These are phyloP conservation scores for Cymbopogon flexuosus DNA, from an alignment of 202 grass and related monocot genomes.

Conservation along the genomic window DNA sequence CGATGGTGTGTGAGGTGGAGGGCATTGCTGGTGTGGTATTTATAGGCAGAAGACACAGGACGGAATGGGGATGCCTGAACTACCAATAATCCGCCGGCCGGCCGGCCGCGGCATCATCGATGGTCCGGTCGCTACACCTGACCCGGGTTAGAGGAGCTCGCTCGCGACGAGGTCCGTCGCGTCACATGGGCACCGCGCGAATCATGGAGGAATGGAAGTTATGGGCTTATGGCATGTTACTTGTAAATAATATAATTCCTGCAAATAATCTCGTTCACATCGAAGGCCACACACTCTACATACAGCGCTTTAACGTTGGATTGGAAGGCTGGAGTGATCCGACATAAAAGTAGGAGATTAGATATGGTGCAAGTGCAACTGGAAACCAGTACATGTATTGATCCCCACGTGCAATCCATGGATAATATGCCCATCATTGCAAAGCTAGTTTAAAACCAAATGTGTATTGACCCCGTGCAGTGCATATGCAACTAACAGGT, in stretches of 20 bases:
- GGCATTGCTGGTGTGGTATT: constrained; percentile 16
- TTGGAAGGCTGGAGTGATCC: neutral
- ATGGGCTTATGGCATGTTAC: constrained; percentile 21
- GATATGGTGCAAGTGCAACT: neutral
- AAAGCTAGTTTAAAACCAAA: neutral
- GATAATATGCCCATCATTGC: constrained; percentile 2
- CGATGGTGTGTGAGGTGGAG: constrained; percentile 25
- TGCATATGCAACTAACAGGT: neutral
- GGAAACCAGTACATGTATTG: neutral
- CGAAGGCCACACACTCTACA: neutral
- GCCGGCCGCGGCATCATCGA: neutral
- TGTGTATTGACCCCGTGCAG: neutral
- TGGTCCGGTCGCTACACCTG: constrained; percentile 4
- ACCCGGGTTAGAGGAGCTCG: neutral
- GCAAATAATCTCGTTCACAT: neutral
- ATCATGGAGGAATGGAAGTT: constrained; percentile 30
- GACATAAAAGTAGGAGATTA: neutral
- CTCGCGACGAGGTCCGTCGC: neutral
- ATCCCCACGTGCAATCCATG: neutral
- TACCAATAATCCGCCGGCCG: neutral
- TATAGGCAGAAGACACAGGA: constrained; percentile 21
- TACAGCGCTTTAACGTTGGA: neutral
- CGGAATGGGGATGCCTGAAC: neutral
- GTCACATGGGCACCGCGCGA: constrained; percentile 38
- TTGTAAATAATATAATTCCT: neutral